Evolutionary conservation across 2,329 filamentous ascomycete genomes (phyloP).

Genomic region (Colletotrichum godetiae): DNA sequence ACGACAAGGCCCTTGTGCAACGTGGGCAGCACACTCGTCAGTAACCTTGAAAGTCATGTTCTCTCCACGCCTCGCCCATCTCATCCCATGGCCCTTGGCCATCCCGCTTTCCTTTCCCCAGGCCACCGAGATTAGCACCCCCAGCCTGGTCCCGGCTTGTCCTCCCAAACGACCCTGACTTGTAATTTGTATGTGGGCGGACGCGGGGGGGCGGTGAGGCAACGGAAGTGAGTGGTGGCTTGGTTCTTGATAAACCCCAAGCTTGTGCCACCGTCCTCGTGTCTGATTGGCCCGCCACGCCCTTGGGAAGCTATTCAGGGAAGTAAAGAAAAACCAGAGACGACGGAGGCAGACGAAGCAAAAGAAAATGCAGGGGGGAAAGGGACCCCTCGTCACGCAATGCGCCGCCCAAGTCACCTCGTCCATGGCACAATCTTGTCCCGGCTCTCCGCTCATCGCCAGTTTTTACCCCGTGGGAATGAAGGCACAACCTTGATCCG

Average conservation of each 20-base stretch:
- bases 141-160: conserved; percentile 17
- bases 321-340: conserved; percentile 1
- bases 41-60: conserved; percentile 1
- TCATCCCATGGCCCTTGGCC: conserved; percentile 7
- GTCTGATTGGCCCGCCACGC: conserved; percentile 26
- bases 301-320: conserved; percentile 28
- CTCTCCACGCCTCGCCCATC: conserved; percentile 3
- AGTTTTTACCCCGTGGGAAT: conserved; percentile 25
- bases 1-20: conserved; percentile 2
- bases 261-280: conserved; percentile 31
- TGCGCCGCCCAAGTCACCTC: conserved; percentile 5
- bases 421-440: conserved; percentile 28
- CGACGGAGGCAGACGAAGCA: conserved; percentile 2
- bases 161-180: conserved; percentile 18
- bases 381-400: conserved; percentile 25
- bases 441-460: conserved; percentile 30
- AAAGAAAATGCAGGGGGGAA: neutral
- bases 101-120: conserved; percentile 32
- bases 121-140: conserved; percentile 30
- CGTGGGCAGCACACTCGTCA: neutral
- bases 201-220: conserved; percentile 34
- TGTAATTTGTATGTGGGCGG: conserved; percentile 25
- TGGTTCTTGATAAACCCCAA: conserved; percentile 22
- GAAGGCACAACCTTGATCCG: conserved; percentile 18
- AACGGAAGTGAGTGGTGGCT: conserved; percentile 27